Conservation (phyloP, 495 filamentous ascomycete species). For the Emericellopsis terricola region DNA sequence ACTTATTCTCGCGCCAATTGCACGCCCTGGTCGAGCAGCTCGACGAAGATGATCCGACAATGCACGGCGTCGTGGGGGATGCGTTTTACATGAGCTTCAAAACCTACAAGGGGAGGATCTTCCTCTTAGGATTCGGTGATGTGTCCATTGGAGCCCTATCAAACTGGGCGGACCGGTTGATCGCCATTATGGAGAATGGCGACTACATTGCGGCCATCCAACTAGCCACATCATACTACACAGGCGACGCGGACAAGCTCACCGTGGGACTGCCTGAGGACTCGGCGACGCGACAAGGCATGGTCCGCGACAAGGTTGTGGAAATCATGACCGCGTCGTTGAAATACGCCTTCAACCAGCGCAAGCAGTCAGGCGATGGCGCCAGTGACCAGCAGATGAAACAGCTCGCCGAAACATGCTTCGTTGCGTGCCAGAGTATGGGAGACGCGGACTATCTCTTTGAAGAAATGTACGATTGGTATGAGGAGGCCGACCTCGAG, state of each 20-base stretch:
- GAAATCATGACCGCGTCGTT: conserved; percentile 92
- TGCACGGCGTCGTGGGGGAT: conserved; percentile 93
- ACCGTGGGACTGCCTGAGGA: conserved; percentile 90
- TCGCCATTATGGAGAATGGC: conserved; percentile 88
- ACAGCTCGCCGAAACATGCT: conserved; percentile 66
- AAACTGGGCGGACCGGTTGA: conserved; percentile 96
- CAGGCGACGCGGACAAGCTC: conserved; percentile 72
- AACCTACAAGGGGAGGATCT: conserved; percentile 84
- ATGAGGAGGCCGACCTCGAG: conserved; percentile 55
- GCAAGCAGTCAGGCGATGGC: conserved; percentile 29
- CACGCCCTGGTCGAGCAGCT: conserved; percentile 70
- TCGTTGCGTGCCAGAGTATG: conserved; percentile 64
- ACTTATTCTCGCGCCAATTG: conserved; percentile 71
- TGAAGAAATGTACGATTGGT: conserved; percentile 77
- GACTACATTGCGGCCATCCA: conserved; percentile 83
- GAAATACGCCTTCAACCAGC: conserved; percentile 64
- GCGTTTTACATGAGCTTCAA: conserved; percentile 97
- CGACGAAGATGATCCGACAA: conserved; percentile 70
- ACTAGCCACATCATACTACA: conserved; percentile 82
- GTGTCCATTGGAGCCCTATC: conserved; percentile 76
- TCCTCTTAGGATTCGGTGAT: conserved; percentile 80
- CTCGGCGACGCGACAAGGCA: conserved; percentile 47
- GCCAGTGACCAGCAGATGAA: conserved; percentile 44
- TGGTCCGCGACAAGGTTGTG: conserved; percentile 75
- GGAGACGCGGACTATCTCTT: conserved; percentile 67